Evolutionary conservation across 2,329 filamentous ascomycete species (phyloP), one percentile per base, ranked within the genome.

Genomic region (Aureobasidium zeae): DNA sequence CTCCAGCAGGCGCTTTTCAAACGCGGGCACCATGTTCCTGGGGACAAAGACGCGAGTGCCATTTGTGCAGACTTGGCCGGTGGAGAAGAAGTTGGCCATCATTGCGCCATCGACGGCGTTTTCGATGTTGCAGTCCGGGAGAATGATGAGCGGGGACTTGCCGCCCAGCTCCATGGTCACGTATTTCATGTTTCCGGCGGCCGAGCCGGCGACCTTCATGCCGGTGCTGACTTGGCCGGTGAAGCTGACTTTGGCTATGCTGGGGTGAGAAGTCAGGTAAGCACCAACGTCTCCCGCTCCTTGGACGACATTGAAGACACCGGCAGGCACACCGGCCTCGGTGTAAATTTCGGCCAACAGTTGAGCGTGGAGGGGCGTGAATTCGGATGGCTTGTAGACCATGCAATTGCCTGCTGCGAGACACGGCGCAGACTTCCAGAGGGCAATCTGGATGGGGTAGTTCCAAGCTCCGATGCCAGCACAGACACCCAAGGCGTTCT

Each of bases 21-120:
- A 88, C 0, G 67, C 69, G 11, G 65, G 46, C 58, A 87, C 79
- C 61, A 86, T 71, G 26, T 64, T 59, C 24, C 71, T 65, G 0
- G 83, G 86, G 2, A 94, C 73, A 59, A 94, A 94, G 24, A 94
- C 86, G 9, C 87, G 74, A 1, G 87, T 94, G 37, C 87, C 87
- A 60, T 94, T 94, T 38, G 87, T 94, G 72, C 87, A 94, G 38
- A 94, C 86, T 63, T 94, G 87, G 21, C 87, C 87, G 0, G 83
- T 84, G 52, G 82, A 87, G 71, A 84, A 94, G 67, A 94, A 94
- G 63, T 94, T 94, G 54, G 86, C 87, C 71, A 93, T 86, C 82
- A 94, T 88, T 50, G 86, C 86, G 21, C 85, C 83, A 56, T 94
- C 81, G 24, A 86, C 87, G n/a, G 87, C 87, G 55, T 77, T 76